Evolutionary conservation across 768 basidiomycete species (phyloP), one percentile per base, ranked within the genome.

Genomic region (Boletus subparvulus): DNA sequence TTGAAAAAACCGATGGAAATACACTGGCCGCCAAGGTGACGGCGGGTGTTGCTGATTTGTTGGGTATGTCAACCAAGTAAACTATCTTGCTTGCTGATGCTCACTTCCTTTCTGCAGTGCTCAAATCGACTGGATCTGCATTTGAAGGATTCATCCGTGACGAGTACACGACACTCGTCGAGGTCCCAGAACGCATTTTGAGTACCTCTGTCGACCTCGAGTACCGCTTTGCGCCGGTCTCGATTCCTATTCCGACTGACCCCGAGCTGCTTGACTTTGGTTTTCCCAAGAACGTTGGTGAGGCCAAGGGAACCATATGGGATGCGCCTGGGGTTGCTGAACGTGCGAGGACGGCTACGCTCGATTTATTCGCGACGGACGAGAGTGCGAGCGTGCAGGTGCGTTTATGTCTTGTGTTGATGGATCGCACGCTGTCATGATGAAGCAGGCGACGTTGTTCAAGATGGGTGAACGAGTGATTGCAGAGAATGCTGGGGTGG

Each of bases 311-410:
- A 1, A 74, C 77, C 19, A 74, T 84, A 4, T 88, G 86, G 83
- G 85, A 88, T 56, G 78, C 76, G 35, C 76, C 78, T 1, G 78
- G 82, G 8, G 78, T 87, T 3, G 76, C 74, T 8, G 69, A 73
- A 10, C 72, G 67, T 11, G 90, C 86, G 39, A 80, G 86, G 52
- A 71, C 74, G 42, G 77, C 82, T 1, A 95, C 93, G 24, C 74
- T 98, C 37, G 84, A 93, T 56, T 73, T 85, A 2, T 98, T 98
- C 68, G 92, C 94, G 4, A 73, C 76, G 33, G 93, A 98, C 63
- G 88, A 95, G 65, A 94, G 92, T 66, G 93, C 91, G 10, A 92
- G 90, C 61, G 94, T 97, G 3, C 93, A 94, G 83, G 92, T 90
- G 62, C 39, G 82, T 71, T 2, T 0, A 0, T 35, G 40, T 16